Evolutionary conservation across 495 filamentous ascomycete genomes (phyloP).

Genomic region (Lepidopterella palustris): DNA sequence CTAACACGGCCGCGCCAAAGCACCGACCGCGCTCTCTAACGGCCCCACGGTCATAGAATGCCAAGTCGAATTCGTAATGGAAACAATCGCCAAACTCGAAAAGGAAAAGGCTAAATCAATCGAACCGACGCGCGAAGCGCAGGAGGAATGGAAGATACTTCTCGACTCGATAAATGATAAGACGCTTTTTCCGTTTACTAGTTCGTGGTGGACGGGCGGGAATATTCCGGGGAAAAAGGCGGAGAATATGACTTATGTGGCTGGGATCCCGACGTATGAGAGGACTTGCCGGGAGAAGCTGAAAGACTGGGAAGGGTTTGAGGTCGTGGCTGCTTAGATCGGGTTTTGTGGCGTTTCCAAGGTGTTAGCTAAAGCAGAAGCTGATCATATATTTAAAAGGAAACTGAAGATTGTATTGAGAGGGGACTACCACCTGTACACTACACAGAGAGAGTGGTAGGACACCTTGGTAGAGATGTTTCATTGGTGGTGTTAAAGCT

Average conservation of each 20-base stretch:
- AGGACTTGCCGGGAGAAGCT: conserved; percentile 22
- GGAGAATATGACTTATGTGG: conserved; percentile 26
- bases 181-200: conserved; percentile 24
- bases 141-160: conserved; percentile 25
- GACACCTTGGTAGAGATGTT: no score
- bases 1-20: conserved; percentile 11
- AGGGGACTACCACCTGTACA: no score
- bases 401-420: no score
- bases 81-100: conserved; percentile 17
- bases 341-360: not conserved
- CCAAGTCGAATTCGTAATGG: conserved; percentile 23
- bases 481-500: no score
- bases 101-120: conserved; percentile 10
- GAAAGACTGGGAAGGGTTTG: conserved; percentile 26
- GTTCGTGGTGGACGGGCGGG: conserved; percentile 25
- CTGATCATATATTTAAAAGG: no score
- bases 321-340: conserved; percentile 10
- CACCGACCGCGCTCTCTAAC: conserved; percentile 30
- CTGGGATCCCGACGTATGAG: conserved; percentile 27
- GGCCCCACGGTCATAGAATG: conserved; percentile 22
- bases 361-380: no score
- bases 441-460: no score
- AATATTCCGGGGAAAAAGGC: conserved; percentile 31
- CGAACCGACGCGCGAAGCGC: conserved; percentile 20
- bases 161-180: conserved; percentile 14